A percentile compares a stretch with the other conserved stretches of the same genome.
These are phyloP conservation scores for Cercospora sesami DNA, from an alignment of 2,329 filamentous ascomycete genomes.

Conservation along the genomic window DNA sequence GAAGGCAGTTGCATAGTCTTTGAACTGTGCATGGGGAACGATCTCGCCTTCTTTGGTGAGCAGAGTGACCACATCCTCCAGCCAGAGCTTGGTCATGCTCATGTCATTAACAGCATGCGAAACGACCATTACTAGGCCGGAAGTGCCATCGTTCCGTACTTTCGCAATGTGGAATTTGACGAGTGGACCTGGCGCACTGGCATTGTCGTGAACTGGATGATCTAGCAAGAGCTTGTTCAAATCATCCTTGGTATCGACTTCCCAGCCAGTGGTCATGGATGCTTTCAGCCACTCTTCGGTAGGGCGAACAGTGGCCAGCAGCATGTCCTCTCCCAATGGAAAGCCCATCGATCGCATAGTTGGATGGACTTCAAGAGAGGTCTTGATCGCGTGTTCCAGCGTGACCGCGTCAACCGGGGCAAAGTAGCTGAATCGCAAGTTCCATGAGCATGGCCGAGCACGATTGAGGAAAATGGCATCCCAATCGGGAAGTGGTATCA, in stretches of 20 bases:
- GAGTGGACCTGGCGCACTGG: slow-evolving; percentile 34
- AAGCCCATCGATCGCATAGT: slow-evolving; percentile 36
- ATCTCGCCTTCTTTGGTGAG: slow-evolving; percentile 32
- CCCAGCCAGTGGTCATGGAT: slow-evolving; percentile 35
- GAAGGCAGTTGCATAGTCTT: slow-evolving; percentile 38
- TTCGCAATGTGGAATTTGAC: slow-evolving; percentile 35
- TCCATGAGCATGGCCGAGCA: slow-evolving; percentile 36
- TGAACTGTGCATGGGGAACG: slow-evolving; percentile 35
- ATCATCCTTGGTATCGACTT: slow-evolving; percentile 35
- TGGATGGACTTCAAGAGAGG: slow-evolving; percentile 34
- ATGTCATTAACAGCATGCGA: slow-evolving; percentile 38
- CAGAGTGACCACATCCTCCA: slow-evolving; percentile 35
- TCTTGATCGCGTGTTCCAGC: slow-evolving; percentile 33
- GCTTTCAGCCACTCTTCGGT: slow-evolving; percentile 33
- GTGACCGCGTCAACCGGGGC: slow-evolving; percentile 26
- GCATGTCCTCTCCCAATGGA: slow-evolving; percentile 31
- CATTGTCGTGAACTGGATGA: slow-evolving; percentile 35
- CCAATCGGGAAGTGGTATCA: slow-evolving; percentile 39
- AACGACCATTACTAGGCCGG: slow-evolving; percentile 35
- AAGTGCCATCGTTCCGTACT: slow-evolving; percentile 32
- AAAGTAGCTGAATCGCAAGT: slow-evolving; percentile 37
- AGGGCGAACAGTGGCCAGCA: slow-evolving; percentile 34
- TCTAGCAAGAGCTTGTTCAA: slow-evolving; percentile 33
- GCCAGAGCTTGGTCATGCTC: slow-evolving; percentile 40
- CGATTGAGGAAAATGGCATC: slow-evolving; percentile 37